Conservation (phyloP, 2,329 filamentous ascomycete species). For the Pseudogymnoascus sp. region DNA sequence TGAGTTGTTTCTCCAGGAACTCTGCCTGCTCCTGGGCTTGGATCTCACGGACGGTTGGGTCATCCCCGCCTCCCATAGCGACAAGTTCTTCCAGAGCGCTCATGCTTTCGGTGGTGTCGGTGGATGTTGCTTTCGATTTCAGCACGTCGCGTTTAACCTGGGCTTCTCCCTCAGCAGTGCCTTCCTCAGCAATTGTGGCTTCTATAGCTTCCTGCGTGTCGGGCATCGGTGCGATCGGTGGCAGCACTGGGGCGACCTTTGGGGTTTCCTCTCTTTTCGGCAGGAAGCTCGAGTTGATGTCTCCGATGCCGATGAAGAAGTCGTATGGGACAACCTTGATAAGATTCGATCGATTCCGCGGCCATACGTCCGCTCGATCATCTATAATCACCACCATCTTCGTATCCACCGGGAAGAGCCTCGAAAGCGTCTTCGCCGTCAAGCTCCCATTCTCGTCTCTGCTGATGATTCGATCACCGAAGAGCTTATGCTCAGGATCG, state of each 20-base stretch:
- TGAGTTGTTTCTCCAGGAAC: constrained; percentile 78
- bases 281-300: constrained; percentile 96
- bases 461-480: constrained; percentile 91
- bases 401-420: constrained; percentile 90
- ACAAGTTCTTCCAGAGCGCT: constrained; percentile 63
- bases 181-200: neutral
- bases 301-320: constrained; percentile 96
- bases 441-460: constrained; percentile 95
- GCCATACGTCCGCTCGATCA: constrained; percentile 93
- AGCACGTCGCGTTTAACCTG: neutral
- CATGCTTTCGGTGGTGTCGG: constrained; percentile 15
- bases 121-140: neutral
- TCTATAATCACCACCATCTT: constrained; percentile 99
- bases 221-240: constrained; percentile 17
- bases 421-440: constrained; percentile 79
- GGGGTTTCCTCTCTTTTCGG: constrained; percentile 61
- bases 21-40: constrained; percentile 84
- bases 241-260: constrained; percentile 18
- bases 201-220: constrained; percentile 4
- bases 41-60: constrained; percentile 58
- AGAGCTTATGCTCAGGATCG: constrained; percentile 80
- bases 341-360: constrained; percentile 78
- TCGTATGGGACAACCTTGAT: constrained; percentile 95
- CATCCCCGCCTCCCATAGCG: constrained; percentile 65
- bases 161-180: neutral